Conservation (phyloP, 345 rosid species). For the Jatropha curcas region DNA sequence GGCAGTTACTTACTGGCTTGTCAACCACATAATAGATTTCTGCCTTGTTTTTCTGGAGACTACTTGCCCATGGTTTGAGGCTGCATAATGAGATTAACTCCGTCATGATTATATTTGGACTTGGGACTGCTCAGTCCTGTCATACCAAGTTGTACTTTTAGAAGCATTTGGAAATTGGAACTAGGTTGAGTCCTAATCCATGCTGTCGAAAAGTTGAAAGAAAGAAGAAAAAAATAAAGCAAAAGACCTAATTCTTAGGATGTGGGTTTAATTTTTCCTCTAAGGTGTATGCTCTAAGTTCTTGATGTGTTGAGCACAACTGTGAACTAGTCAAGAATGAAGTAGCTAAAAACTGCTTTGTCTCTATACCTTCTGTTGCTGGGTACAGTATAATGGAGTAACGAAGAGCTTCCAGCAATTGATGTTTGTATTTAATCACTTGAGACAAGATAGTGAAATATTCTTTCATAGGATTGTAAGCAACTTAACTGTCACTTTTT, state of each 20-base stretch:
- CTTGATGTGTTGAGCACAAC: not conserved
- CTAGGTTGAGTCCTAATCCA: not conserved
- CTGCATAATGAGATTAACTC: not conserved
- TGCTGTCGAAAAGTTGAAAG: not conserved
- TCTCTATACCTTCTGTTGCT: not conserved
- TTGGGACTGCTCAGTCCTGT: not conserved
- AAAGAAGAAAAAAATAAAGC: not conserved
- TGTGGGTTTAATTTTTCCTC: not conserved
- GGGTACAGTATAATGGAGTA: not conserved
- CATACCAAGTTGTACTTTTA: not conserved
- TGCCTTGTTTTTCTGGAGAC: conserved; percentile 2
- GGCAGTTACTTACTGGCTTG: not conserved
- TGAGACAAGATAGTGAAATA: conserved; percentile 1
- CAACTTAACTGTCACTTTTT: not conserved
- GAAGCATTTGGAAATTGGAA: not conserved
- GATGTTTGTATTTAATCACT: not conserved
- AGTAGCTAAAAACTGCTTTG: too few relatives aligned
- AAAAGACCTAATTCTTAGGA: not conserved
- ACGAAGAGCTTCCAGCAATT: conserved; percentile 1
- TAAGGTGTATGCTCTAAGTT: not conserved
- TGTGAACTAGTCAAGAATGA: too few relatives aligned
- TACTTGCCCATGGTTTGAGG: not conserved
- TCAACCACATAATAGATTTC: not conserved
- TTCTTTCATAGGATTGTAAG: conserved; percentile 5
- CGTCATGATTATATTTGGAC: not conserved